Evolutionary conservation across 306 rosid species (phyloP).

Genomic region (Castanea mollissima): DNA sequence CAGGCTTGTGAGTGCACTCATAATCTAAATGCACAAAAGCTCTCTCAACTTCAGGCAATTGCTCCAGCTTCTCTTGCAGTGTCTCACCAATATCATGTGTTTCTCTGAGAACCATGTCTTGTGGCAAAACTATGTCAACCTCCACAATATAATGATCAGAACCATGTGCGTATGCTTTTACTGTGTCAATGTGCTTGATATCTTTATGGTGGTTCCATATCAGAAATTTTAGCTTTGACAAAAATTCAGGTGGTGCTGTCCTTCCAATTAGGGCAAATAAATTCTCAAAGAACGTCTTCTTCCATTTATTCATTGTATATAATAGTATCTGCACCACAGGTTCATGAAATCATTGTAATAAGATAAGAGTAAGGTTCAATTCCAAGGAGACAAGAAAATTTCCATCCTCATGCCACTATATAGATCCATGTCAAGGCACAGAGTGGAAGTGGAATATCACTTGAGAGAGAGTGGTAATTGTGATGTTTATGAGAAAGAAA

Average conservation of each 20-base stretch:
- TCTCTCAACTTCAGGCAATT: constrained; percentile 68
- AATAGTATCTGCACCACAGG: constrained; percentile 31
- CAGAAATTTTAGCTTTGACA: no score
- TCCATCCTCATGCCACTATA: background rate
- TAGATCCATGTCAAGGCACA: no score
- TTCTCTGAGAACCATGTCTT: constrained; percentile 48
- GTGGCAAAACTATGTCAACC: constrained; percentile 73
- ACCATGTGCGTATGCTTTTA: constrained; percentile 73
- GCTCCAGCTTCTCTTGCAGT: constrained; percentile 76
- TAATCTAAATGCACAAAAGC: constrained; percentile 82
- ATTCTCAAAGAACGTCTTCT: no score
- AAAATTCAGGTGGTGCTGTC: no score
- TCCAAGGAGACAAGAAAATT: no score
- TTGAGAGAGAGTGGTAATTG: background rate
- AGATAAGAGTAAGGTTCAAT: no score
- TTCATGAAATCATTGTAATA: background rate
- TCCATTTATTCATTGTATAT: no score
- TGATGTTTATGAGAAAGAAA: background rate
- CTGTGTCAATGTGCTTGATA: constrained; percentile 68
- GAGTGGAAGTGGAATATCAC: no score
- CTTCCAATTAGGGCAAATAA: no score
- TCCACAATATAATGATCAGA: constrained; percentile 61
- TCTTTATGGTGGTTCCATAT: constrained; percentile 70
- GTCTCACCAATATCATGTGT: constrained; percentile 77
- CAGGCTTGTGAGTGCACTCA: constrained; percentile 68